Base-by-base conservation (phyloP, 2,329 filamentous ascomycete species). In the Exophiala mesophila region DNA sequence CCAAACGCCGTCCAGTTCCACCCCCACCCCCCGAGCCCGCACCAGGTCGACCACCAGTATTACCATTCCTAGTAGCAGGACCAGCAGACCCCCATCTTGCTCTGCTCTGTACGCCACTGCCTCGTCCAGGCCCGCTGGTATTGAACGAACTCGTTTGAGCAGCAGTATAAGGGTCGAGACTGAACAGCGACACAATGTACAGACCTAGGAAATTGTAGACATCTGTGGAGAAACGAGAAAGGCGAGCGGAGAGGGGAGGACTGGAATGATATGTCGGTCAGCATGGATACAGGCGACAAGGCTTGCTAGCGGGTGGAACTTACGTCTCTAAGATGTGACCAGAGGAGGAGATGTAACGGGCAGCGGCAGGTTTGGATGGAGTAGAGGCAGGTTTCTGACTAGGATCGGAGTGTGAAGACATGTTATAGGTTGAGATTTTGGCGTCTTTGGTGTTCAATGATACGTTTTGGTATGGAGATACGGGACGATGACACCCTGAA, bases 121-220 rank as follows among this genome's bases (percentile, higher is more conserved):
- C 47, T 12, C 63, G 35, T 12, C 23, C 23, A 7, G 23, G 23
- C 3, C 60, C 63, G 37, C 57, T 49, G 18, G 66, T 53, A 39
- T 72, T 73, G 55, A 72, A 74, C 19, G 63, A 57, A 2, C 68
- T 71, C 21, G 60, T 60, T 47, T 69, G 56, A 2, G 71, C 71
- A 5, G 71, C 64, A 10, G 57, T 55, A 47, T 71, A 69, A 1
- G 70, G 62, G 46, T 73, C 68, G 23, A 73, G 52, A 39, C 69
- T 65, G 47, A 73, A 70, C 7, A 74, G 58, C 30, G 66, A 69
- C 30, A 68, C 67, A 19, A 73, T 52, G 45, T 74, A 74, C 17
- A 74, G 58, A 4, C 70, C 71, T 4, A 74, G 31, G 51, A 73
- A 72, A 47, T 66, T 55, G 51, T 73, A 73, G 37, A 67, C 44